phyloP scores from a whole-genome alignment of 306 rosid genomes.

The Psophocarpus tetragonolobus region DNA sequence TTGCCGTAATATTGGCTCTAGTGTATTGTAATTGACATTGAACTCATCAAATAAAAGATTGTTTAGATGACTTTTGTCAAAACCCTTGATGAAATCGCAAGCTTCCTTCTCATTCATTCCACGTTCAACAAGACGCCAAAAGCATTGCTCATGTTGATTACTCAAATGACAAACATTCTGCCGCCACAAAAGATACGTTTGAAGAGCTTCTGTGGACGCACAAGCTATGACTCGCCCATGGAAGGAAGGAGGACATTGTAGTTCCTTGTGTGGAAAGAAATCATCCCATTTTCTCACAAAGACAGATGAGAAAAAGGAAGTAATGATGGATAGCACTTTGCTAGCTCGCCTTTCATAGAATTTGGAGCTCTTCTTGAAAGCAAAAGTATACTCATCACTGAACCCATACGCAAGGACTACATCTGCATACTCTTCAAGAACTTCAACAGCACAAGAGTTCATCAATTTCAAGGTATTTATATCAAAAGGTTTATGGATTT shows the following conservation, averaged over 20 bases:
- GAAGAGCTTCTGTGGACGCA: constrained; percentile 72
- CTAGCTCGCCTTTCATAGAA: constrained; percentile 78
- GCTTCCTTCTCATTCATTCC: constrained; percentile 68
- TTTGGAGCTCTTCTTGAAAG: constrained; percentile 70
- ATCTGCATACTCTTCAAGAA: constrained; percentile 67
- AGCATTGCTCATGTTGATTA: constrained; percentile 63
- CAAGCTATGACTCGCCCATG: constrained; percentile 60
- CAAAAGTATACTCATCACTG: constrained; percentile 69
- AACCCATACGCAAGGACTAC: constrained; percentile 75
- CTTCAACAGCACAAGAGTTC: constrained; percentile 62
- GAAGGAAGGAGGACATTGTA: constrained; percentile 61
- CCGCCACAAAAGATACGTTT: constrained; percentile 80
- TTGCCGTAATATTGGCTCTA: constrained; percentile 62
- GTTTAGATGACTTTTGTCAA: constrained; percentile 56
- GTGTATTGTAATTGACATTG: constrained; percentile 60
- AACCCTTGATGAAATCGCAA: constrained; percentile 49
- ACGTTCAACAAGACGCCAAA: constrained; percentile 62
- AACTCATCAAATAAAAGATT: constrained; percentile 65
- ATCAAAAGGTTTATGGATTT: constrained; percentile 65
- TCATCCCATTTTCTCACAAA: constrained; percentile 66
- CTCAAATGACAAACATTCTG: constrained; percentile 70
- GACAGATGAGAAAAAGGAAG: constrained; percentile 69
- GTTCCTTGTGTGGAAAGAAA: constrained; percentile 56
- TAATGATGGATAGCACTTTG: constrained; percentile 68
- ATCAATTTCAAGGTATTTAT: constrained; percentile 60